Evolutionary conservation across 331 rosid species (phyloP).

Genomic region (Cydonia oblonga): DNA sequence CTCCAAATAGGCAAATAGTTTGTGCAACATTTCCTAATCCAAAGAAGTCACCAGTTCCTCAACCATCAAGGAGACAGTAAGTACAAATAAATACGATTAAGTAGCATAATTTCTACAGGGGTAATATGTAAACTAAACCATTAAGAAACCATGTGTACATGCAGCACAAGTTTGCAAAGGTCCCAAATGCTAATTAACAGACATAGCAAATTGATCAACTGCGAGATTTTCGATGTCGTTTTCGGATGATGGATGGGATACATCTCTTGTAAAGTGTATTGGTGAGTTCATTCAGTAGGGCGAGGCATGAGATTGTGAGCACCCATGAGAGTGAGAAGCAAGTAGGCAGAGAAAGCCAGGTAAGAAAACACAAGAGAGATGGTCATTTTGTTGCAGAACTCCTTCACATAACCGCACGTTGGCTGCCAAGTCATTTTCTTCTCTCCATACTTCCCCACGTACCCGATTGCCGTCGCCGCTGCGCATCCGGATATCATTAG

Average conservation of each 20-base stretch:
- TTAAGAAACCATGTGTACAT: neutral
- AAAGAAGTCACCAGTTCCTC: neutral
- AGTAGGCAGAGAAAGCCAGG: slow-evolving; percentile 41
- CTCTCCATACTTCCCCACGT: slow-evolving; percentile 51
- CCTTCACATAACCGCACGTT: slow-evolving; percentile 35
- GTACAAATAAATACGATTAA: neutral
- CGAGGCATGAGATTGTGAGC: slow-evolving; percentile 24
- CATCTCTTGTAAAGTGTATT: neutral
- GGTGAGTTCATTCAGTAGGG: neutral
- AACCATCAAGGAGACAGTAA: neutral
- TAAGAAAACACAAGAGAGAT: slow-evolving; percentile 36
- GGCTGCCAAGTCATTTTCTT: slow-evolving; percentile 37
- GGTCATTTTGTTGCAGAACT: slow-evolving; percentile 42
- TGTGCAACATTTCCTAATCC: neutral
- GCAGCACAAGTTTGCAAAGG: neutral
- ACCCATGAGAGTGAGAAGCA: slow-evolving; percentile 29
- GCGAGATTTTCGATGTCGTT: neutral
- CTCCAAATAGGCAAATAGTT: neutral
- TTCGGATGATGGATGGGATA: neutral
- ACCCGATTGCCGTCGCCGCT: slow-evolving; percentile 53
- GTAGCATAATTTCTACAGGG: neutral
- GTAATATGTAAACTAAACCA: neutral
- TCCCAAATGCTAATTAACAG: neutral
- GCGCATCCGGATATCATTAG: slow-evolving; percentile 56
- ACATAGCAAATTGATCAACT: neutral